Conservation (phyloP, 495 filamentous ascomycete species). For the Cenococcum geophilum region DNA sequence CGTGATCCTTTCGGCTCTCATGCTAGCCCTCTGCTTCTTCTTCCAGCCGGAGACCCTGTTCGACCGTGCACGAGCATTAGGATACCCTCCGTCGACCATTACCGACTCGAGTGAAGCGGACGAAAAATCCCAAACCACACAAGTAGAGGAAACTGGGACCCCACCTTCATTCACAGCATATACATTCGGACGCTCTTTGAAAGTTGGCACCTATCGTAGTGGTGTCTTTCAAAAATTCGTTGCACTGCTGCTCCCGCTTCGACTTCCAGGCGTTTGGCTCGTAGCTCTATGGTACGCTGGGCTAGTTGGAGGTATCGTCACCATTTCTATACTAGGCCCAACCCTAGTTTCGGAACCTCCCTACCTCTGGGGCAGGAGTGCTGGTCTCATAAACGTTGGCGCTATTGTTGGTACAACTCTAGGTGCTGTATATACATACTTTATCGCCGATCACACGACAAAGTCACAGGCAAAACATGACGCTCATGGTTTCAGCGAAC, state of each 20-base stretch:
- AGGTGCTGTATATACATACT: conserved; percentile 27
- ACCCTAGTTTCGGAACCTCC: conserved; percentile 31
- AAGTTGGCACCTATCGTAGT: too few relatives aligned
- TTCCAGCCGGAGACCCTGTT: too few relatives aligned
- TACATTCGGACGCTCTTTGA: too few relatives aligned
- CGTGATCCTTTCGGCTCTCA: too few relatives aligned
- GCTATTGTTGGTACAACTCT: conserved; percentile 27
- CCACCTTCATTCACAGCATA: too few relatives aligned
- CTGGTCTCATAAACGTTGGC: conserved; percentile 29
- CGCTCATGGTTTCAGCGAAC: conserved; percentile 30
- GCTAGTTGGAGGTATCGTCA: conserved; percentile 32
- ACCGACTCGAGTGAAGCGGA: too few relatives aligned
- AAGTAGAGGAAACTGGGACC: too few relatives aligned
- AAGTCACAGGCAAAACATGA: conserved; percentile 26
- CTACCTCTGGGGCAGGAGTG: conserved; percentile 33
- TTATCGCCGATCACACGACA: conserved; percentile 24
- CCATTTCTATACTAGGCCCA: conserved; percentile 29
- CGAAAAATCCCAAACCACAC: too few relatives aligned
- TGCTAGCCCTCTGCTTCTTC: too few relatives aligned
- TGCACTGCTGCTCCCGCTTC: conserved; percentile 25
- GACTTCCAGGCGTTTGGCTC: conserved; percentile 33
- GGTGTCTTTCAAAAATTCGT: conserved; percentile 23
- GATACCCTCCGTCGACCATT: too few relatives aligned
- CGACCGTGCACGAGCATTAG: too few relatives aligned
- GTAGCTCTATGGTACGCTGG: conserved; percentile 32